These are phyloP conservation scores for Colletotrichum tabaci DNA, from an alignment of 2,329 filamentous ascomycete genomes.

Conservation along the genomic window DNA sequence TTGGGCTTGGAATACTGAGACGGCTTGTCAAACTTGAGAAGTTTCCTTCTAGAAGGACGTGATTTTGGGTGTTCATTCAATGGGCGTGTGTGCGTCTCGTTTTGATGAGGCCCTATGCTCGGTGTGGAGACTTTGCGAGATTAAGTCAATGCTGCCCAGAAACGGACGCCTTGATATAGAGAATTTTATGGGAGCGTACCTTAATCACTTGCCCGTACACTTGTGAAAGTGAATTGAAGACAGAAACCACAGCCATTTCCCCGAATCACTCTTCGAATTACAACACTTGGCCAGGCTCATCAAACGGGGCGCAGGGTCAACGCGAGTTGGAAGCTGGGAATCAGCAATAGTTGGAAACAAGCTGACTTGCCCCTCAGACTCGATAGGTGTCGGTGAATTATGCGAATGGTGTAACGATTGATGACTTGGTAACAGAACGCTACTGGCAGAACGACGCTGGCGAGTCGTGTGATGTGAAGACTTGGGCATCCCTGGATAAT, in stretches of 20 bases:
- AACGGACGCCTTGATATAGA: constrained; percentile 1
- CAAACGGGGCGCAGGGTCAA: background rate
- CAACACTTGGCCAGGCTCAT: background rate
- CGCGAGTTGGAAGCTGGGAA: background rate
- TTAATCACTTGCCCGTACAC: background rate
- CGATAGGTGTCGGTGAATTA: background rate
- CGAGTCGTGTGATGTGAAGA: too few relatives aligned
- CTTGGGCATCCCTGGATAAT: too few relatives aligned
- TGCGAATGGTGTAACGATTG: too few relatives aligned
- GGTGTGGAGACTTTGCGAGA: constrained; percentile 38
- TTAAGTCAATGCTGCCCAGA: constrained; percentile 39
- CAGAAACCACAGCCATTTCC: background rate
- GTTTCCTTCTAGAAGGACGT: background rate
- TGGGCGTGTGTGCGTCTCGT: constrained; percentile 22
- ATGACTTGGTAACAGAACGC: background rate
- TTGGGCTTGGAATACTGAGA: background rate
- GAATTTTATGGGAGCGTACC: background rate
- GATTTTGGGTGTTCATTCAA: background rate
- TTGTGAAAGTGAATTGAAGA: constrained; percentile 2
- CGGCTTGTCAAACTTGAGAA: background rate
- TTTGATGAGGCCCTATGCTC: constrained; percentile 23
- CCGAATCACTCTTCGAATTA: background rate
- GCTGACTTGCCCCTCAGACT: background rate
- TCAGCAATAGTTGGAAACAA: background rate
- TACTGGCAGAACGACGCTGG: background rate